Evolutionary conservation across 768 basidiomycete species (phyloP), one percentile per base, ranked within the genome.

Genomic region (Leccinum obscurum): DNA sequence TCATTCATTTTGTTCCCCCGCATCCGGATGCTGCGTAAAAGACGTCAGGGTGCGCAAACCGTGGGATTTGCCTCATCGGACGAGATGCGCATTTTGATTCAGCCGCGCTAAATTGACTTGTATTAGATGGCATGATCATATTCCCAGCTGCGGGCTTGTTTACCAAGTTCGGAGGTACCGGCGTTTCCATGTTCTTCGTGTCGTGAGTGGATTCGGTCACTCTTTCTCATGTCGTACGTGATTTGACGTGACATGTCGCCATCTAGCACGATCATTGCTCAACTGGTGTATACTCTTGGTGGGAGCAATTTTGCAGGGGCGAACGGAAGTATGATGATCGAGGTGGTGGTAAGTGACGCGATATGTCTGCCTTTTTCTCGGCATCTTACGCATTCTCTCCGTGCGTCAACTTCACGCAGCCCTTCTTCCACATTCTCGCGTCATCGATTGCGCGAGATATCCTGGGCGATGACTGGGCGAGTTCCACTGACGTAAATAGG

Each of bases 301-400:
- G 96, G 92, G 4, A 94, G 90, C 65, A 88, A 87, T 24, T 97
- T 99, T 72, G 86, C 86, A 9, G 92, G 92, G 54, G 93, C 89
- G 2, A 95, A 93, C 74, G 93, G 92, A 6, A 93, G 91, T 63
- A 94, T 95, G 94, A 97, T 98, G 94, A 98, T 99, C 62, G 96
- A 98, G 76, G 93, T 95, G 11, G 95, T 98, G 65, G 91, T 93
- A 71, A 49, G 88, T 83, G 54, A 55, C 54, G 39, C 20, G 44
- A 46, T 13, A 20, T 20, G 11, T 46, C 11, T 22, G 44, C 44
- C 20, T 46, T 28, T 54, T 57, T 58, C 52, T 20, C 9, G 39
- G 11, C 44, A 46, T 46, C 44, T 46, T 20, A 46, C 44, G 20
- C 20, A 13, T 46, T 22, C 44, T 6, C 44, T 14, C 4, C 24